These are phyloP conservation scores for Sphaerobolus stellatus DNA, from an alignment of 1,284 basidiomycete species.

Conservation along the genomic window DNA sequence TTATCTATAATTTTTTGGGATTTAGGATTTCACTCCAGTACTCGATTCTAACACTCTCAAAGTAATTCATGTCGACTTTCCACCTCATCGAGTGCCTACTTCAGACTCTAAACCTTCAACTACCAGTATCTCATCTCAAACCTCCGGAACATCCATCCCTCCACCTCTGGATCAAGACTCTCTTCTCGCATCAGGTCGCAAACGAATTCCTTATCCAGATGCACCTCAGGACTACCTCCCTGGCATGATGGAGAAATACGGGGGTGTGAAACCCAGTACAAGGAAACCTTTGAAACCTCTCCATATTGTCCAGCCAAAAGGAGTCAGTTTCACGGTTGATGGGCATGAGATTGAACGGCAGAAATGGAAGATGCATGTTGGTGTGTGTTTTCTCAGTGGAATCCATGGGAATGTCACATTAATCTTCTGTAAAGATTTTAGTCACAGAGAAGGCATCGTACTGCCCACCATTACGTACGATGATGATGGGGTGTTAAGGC, in stretches of 20 bases:
- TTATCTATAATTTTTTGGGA: not conserved
- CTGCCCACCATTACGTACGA: conserved; percentile 85
- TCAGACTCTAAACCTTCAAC: conserved; percentile 9
- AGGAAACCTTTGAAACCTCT: conserved; percentile 81
- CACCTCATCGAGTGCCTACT: conserved; percentile 52
- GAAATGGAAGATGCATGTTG: conserved; percentile 91
- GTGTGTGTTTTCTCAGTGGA: conserved; percentile 43
- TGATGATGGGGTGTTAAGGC: conserved; percentile 74
- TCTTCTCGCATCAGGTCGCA: conserved; percentile 49
- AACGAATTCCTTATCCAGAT: conserved; percentile 69
- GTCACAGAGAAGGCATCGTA: conserved; percentile 77
- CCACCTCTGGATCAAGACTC: conserved; percentile 51
- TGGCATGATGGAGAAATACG: conserved; percentile 61
- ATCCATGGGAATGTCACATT: not conserved
- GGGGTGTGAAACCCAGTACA: conserved; percentile 34
- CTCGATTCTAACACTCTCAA: conserved; percentile 68
- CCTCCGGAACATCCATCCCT: conserved; percentile 47
- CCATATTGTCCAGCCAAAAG: conserved; percentile 85
- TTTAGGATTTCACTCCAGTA: conserved; percentile 76
- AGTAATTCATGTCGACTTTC: conserved; percentile 82
- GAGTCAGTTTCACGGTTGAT: conserved; percentile 84
- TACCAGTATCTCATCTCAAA: conserved; percentile 36
- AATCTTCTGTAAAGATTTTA: conserved; percentile 50
- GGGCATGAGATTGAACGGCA: conserved; percentile 86
- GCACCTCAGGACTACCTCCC: conserved; percentile 72